Base-by-base conservation (phyloP, 768 basidiomycete genomes). In the Cantharellus cinnabarinus region DNA sequence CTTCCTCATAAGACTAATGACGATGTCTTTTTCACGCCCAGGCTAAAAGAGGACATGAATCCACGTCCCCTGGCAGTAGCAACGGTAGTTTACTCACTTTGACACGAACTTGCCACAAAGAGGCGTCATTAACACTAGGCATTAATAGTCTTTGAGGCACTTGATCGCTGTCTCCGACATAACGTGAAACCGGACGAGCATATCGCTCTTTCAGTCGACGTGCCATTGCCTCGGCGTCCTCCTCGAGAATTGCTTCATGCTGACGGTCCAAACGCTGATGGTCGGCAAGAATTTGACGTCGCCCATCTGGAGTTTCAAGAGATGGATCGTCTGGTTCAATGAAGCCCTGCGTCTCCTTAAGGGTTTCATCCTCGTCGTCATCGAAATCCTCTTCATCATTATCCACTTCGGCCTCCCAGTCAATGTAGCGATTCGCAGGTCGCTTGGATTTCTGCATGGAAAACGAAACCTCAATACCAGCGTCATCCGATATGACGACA, bases 381-480 rank as follows among this genome's bases (percentile, higher is more conserved):
- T 83, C 89, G 2, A 85, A 85, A 35, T 97, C 95, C 41, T 95
- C 94, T 2, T 97, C 95, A 20, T 98, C 95, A 39, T 95, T 91
- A 64, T 90, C 90, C 20, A 94, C 93, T 68, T 90, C 89, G 58
- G 90, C 91, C 72, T 94, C 89, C 59, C 93, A 77, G 79, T 98
- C 95, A 64, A 98, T 75, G 82, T 91, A 99, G 63, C 83, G 82
- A 68, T 80, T 85, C 35, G 79, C 76, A 15, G 76, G 73, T 58
- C 72, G 71, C 56, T 63, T 59, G 63, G 79, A 60, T 62, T 67
- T 83, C 61, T 81, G 78, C 61, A 80, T 82, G 57, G 54, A 50
- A 51, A 61, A 55, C 41, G 50, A 29, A 37, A 58, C 54, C 39
- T 50, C 38, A 20, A 5, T 15, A 41, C 40, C 35, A 2, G 40